Conservation (phyloP, 2,329 filamentous ascomycete species). For the Diaporthe australafricana region DNA sequence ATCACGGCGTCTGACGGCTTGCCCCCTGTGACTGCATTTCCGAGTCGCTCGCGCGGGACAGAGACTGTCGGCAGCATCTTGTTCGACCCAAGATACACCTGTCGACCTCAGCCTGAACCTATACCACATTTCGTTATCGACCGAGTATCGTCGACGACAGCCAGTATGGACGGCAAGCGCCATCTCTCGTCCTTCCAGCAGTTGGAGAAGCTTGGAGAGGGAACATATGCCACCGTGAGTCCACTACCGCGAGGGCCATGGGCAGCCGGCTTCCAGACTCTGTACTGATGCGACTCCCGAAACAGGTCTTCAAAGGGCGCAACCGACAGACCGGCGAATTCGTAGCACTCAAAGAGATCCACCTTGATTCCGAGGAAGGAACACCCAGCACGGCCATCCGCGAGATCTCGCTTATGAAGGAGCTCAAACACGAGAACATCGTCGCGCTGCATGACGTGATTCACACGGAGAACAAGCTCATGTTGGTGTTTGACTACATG, state of each 20-base stretch:
- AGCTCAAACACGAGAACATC: conserved; percentile 98
- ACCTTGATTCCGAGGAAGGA: conserved; percentile 97
- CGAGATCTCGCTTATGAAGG: conserved; percentile 99
- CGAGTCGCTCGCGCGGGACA: conserved; percentile 44
- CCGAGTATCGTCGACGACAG: conserved; percentile 28
- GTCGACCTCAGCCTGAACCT: conserved; percentile 46
- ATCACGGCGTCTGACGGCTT: conserved; percentile 43
- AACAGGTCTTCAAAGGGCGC: conserved; percentile 96
- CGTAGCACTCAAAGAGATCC: conserved; percentile 97
- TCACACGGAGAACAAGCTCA: conserved; percentile 99
- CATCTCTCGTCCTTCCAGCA: conserved; percentile 99
- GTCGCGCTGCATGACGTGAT: conserved; percentile 98
- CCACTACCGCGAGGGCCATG: background rate
- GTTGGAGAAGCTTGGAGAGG: conserved; percentile 98
- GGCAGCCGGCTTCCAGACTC: background rate
- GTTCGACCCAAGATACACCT: conserved; percentile 53
- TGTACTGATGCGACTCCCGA: conserved; percentile 32
- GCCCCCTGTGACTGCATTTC: conserved; percentile 41
- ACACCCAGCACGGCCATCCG: conserved; percentile 97
- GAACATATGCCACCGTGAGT: conserved; percentile 95
- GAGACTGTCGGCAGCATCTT: conserved; percentile 53
- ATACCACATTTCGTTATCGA: conserved; percentile 45
- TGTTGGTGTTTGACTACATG: conserved; percentile 99
- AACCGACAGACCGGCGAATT: conserved; percentile 97
- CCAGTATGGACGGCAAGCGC: conserved; percentile 87